phyloP scores from a whole-genome alignment of 148 eudicot species.

The Heliosperma pusillum region DNA sequence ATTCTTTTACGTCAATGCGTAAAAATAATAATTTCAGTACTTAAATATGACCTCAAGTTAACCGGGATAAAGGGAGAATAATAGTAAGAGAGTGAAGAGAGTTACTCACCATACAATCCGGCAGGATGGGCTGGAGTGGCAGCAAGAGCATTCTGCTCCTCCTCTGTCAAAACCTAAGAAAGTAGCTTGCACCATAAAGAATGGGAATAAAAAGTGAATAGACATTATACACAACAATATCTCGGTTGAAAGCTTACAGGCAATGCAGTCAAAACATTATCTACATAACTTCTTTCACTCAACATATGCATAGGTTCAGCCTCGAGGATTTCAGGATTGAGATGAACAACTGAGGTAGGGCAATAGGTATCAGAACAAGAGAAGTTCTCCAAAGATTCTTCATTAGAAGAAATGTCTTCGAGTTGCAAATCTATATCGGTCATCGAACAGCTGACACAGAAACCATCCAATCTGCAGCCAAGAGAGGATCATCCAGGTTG shows the following conservation, averaged over 20 bases:
- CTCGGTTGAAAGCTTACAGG: conserved; percentile 46
- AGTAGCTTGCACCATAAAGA: not conserved
- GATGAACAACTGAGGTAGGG: conserved; percentile 46
- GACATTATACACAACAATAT: not conserved
- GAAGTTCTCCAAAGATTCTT: conserved; percentile 48
- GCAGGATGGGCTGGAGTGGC: conserved; percentile 95
- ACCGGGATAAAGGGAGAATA: no score
- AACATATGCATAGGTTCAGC: conserved; percentile 54
- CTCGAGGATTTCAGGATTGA: conserved; percentile 54
- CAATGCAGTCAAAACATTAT: conserved; percentile 65
- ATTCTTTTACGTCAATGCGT: no score
- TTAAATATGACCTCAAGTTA: no score
- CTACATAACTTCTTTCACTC: conserved; percentile 48
- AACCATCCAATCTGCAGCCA: conserved; percentile 51
- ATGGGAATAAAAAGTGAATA: not conserved
- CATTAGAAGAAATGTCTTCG: conserved; percentile 38
- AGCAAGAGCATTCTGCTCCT: conserved; percentile 71
- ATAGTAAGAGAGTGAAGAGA: not conserved
- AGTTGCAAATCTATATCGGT: conserved; percentile 47
- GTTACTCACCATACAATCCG: conserved; percentile 65
- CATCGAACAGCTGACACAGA: conserved; percentile 60
- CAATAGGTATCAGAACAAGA: conserved; percentile 42
- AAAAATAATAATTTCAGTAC: no score
- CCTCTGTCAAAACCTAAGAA: conserved; percentile 66
- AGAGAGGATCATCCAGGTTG: not conserved